Evolutionary conservation across 768 basidiomycete species (phyloP), one percentile per base, ranked within the genome.

Genomic region (Leucocoprinus leucothites): DNA sequence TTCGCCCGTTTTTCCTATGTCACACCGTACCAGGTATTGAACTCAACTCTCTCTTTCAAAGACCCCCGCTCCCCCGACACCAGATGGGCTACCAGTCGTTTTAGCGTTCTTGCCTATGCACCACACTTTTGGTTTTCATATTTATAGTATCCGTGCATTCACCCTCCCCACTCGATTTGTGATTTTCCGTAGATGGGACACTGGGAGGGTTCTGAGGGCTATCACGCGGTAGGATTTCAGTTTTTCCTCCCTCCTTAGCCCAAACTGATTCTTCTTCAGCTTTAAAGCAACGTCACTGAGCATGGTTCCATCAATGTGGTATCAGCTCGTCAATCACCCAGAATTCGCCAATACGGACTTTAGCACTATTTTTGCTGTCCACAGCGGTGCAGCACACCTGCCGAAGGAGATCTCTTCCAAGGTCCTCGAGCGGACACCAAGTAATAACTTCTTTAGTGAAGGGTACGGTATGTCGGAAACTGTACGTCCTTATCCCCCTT

Each of bases 381-480:
- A 64, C 13, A 77, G 76, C 51, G 87, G 87, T 7, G 88, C 85
- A 0, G 86, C 88, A 2, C 81, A 87, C 61, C 76, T 89, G n/a
- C 84, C 88, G 0, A 74, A 77, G 1, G 72, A 79, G n/a, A 71
- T 90, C 8, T 69, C 69, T 0, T 63, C 67, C n/a, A 75, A 74
- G 48, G 63, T 85, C 14, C 40, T 60, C 16, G 44, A 62, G 45
- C 45, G 79, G 2, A 57, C 77, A 8, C 68, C 75, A 0, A 53
- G 61, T 16, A 68, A 73, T 9, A 63, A 65, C 0, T 58, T 62
- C 0, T 63, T 80, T 3, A 48, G 44, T 9, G 25, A 53, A 82
- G 86, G 86, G 0, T 89, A 85, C 58, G 89, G 88, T 22, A 81
- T 87, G 77, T 86, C 85, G 0, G 86, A 87, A 74, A 66, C 69